Evolutionary conservation across 225 moss, liverwort and hornwort species (phyloP).

Genomic region (Bryoerythrophyllum caledonicum): DNA sequence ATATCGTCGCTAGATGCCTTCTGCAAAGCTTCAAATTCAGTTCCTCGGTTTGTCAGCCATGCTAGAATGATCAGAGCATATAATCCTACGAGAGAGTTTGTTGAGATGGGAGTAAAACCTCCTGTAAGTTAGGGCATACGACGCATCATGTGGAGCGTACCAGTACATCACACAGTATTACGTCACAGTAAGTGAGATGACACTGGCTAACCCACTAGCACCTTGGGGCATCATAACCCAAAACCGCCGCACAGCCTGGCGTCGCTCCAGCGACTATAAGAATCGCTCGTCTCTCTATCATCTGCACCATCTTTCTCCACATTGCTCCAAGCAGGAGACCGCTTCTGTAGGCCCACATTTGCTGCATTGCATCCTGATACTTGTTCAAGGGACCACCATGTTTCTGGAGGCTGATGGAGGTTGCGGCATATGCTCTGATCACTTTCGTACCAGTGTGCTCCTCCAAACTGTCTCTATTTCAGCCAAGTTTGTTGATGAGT

Average conservation of each 20-base stretch:
- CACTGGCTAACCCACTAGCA: neutral
- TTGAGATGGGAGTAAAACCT: conserved; percentile 6
- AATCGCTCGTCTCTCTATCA: neutral
- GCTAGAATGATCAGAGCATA: neutral
- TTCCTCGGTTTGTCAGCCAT: neutral
- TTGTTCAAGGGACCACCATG: neutral
- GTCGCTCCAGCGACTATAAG: conserved; percentile 7
- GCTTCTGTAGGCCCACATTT: neutral
- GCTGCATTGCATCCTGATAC: neutral
- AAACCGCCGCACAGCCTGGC: conserved; percentile 8
- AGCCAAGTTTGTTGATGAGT: conserved; percentile 10
- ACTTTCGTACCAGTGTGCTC: conserved; percentile 46
- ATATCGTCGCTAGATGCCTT: neutral
- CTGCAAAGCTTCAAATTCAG: neutral
- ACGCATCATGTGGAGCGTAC: neutral
- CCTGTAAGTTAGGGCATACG: neutral
- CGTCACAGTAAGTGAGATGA: conserved; percentile 1
- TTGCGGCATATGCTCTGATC: conserved; percentile 16
- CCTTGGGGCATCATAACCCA: neutral
- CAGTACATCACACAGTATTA: neutral
- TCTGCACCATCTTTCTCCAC: neutral
- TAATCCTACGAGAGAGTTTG: neutral
- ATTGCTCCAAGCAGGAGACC: neutral
- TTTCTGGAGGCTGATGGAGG: neutral
- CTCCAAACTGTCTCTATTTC: conserved; percentile 34